Percentiles rank a stretch among this genome's conserved stretches.
Conservation (phyloP, 2,329 filamentous ascomycete species). For the Zymoseptoria tritici region DNA sequence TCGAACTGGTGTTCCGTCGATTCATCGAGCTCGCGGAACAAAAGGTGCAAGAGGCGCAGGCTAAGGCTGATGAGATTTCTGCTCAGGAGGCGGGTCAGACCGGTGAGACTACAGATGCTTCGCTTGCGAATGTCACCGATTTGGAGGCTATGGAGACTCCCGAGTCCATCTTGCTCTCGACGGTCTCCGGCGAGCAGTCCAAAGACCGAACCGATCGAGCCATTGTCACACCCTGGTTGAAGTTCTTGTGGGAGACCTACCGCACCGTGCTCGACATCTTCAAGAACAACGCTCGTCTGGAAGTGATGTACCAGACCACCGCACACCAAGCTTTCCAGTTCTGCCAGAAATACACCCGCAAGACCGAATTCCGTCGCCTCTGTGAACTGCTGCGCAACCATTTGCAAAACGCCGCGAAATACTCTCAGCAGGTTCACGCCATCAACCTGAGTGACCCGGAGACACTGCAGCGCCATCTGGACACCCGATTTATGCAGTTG, state of each 20-base stretch:
- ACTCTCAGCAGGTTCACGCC: conserved; percentile 97
- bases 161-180: conserved; percentile 94
- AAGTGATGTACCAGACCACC: conserved; percentile 97
- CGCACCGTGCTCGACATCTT: conserved; percentile 96
- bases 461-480: conserved; percentile 91
- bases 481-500: conserved; percentile 96
- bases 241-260: conserved; percentile 99
- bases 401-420: conserved; percentile 97
- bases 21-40: conserved; percentile 96
- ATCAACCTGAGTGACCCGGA: conserved; percentile 98
- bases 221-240: conserved; percentile 97
- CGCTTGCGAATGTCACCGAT: conserved; percentile 77
- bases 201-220: conserved; percentile 95
- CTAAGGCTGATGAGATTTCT: conserved; percentile 93
- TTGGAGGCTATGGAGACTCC: conserved; percentile 95
- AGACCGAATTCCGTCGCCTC: conserved; percentile 97
- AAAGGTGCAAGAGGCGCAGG: conserved; percentile 92
- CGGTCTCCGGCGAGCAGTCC: conserved; percentile 95
- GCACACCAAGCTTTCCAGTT: conserved; percentile 98
- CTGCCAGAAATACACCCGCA: conserved; percentile 94
- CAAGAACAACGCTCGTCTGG: conserved; percentile 95
- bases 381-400: conserved; percentile 98
- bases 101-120: conserved; percentile 66
- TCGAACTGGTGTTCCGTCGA: conserved; percentile 93
- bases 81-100: conserved; percentile 67